Conservation (phyloP, 768 basidiomycete species). For the Boletus reticulatus region DNA sequence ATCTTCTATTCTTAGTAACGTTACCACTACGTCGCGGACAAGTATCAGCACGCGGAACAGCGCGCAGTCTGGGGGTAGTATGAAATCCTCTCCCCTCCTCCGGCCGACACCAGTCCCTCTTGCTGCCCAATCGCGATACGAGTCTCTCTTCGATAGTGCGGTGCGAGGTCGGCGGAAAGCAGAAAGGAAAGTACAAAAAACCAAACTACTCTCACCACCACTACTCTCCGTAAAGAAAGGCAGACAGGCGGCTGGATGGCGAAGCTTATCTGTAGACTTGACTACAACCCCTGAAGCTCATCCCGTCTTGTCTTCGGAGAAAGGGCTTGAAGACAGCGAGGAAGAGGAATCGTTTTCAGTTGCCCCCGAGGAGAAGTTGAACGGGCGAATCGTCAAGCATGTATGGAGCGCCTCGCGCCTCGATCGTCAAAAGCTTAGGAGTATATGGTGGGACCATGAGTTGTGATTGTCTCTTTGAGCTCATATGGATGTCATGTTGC, state of each 20-base stretch:
- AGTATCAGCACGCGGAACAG: conserved; percentile 34
- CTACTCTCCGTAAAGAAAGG: conserved; percentile 41
- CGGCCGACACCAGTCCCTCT: conserved; percentile 70
- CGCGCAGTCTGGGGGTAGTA: conserved; percentile 16
- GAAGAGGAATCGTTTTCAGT: conserved; percentile 27
- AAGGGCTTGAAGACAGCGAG: conserved; percentile 24
- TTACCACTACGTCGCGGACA: conserved; percentile 39
- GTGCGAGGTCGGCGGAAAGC: conserved; percentile 47
- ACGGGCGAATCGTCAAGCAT: conserved; percentile 51
- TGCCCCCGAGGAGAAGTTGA: conserved; percentile 46
- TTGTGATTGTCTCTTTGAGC: not conserved
- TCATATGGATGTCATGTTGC: not conserved
- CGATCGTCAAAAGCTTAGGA: conserved; percentile 47
- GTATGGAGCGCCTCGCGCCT: conserved; percentile 67
- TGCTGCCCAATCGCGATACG: conserved; percentile 63
- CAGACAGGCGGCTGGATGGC: conserved; percentile 70
- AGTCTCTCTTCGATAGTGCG: conserved; percentile 62
- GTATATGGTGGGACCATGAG: conserved; percentile 59
- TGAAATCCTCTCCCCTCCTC: conserved; percentile 31
- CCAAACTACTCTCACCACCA: conserved; percentile 31
- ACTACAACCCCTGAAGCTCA: conserved; percentile 46
- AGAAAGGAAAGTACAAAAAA: conserved; percentile 27
- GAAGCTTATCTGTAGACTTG: conserved; percentile 67
- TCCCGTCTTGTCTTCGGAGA: conserved; percentile 7
- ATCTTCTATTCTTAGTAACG: conserved; percentile 56